phyloP scores from a whole-genome alignment of 371 early-diverging fungal genomes.

The Syncephalastrum contaminatum region DNA sequence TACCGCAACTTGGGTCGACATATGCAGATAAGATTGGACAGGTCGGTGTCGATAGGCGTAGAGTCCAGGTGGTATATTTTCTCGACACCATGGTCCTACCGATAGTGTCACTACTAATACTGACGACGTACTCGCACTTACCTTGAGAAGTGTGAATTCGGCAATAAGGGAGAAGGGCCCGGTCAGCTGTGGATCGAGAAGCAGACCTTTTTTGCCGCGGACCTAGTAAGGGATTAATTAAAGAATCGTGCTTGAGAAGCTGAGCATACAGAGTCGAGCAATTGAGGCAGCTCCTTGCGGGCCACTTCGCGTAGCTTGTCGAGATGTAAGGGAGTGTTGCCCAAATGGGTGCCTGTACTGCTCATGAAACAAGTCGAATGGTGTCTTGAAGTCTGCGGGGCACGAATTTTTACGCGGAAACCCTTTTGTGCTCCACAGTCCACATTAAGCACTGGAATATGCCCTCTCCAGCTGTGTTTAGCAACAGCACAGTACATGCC shows the following conservation, averaged over 20 bases:
- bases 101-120: not conserved
- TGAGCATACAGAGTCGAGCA: slow-evolving; percentile 69
- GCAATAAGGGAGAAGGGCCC: slow-evolving; percentile 86
- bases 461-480: no score
- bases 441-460: no score
- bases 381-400: no score
- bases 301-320: slow-evolving; percentile 67
- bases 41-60: slow-evolving; percentile 64
- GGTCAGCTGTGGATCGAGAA: slow-evolving; percentile 81
- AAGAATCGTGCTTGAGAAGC: no score
- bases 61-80: slow-evolving; percentile 83
- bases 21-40: slow-evolving; percentile 77
- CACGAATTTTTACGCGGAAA: no score
- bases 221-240: slow-evolving; percentile 54
- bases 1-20: slow-evolving; percentile 75
- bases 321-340: slow-evolving; percentile 54
- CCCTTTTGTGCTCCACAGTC: no score
- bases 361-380: slow-evolving; percentile 12
- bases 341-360: slow-evolving; percentile 38
- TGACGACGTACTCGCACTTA: slow-evolving; percentile 18
- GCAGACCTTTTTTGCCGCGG: slow-evolving; percentile 85
- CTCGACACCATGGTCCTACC: slow-evolving; percentile 92
- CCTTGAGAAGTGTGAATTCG: slow-evolving; percentile 83
- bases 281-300: slow-evolving; percentile 66
- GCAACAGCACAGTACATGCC: no score